A percentile compares a stretch with the other conserved stretches of the same genome.
phyloP scores from a whole-genome alignment of 2,329 filamentous ascomycete species.

The Aureobasidium sp. region DNA sequence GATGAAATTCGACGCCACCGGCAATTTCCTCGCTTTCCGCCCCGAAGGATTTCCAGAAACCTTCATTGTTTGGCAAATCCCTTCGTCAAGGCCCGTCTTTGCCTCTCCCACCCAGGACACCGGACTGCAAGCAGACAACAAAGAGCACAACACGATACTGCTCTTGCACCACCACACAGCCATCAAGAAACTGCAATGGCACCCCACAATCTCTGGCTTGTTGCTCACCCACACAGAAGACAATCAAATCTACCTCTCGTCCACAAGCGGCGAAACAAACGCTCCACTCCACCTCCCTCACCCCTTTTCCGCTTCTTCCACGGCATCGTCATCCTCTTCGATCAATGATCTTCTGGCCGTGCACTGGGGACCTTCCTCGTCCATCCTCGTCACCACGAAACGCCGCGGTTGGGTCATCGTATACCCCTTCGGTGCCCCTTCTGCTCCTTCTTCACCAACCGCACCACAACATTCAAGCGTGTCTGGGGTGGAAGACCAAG shows the following conservation, averaged over 20 bases:
- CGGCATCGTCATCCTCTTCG: constrained; percentile 9
- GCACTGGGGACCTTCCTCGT: constrained; percentile 21
- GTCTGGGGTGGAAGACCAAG: neutral
- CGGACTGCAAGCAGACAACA: neutral
- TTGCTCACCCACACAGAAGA: constrained; percentile 37
- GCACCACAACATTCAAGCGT: too few species aligned
- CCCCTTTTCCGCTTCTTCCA: constrained; percentile 11
- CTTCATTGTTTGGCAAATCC: constrained; percentile 19
- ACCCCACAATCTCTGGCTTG: constrained; percentile 27
- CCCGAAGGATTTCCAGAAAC: neutral
- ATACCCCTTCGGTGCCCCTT: constrained; percentile 32
- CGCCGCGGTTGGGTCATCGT: constrained; percentile 30
- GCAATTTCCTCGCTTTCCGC: neutral
- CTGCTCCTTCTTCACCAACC: neutral
- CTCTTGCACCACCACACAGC: constrained; percentile 38
- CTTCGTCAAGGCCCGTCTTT: neutral
- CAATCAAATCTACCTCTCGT: constrained; percentile 33
- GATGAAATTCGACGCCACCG: neutral
- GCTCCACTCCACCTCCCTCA: constrained; percentile 17
- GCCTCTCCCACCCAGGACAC: neutral
- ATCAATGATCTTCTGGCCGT: constrained; percentile 1
- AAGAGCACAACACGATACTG: constrained; percentile 27
- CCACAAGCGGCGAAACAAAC: constrained; percentile 16
- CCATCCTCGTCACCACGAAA: constrained; percentile 27
- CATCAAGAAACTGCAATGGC: constrained; percentile 36